phyloP scores from a whole-genome alignment of 495 filamentous ascomycete species.

The Podospora anserina region DNA sequence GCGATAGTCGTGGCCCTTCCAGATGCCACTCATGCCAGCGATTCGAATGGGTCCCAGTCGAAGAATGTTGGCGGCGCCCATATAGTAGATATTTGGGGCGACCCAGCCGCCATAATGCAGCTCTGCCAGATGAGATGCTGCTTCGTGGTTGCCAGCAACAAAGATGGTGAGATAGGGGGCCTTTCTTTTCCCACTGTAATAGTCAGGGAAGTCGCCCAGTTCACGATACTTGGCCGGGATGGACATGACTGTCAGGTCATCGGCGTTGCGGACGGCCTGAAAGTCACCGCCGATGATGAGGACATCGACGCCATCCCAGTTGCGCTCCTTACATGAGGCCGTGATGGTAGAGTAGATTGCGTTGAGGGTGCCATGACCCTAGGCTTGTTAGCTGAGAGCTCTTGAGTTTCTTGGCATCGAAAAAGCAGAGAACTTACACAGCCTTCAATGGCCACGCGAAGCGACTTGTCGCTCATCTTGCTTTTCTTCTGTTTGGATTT shows the following conservation, averaged over 20 bases:
- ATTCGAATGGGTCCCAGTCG: slow-evolving; percentile 80
- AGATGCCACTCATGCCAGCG: slow-evolving; percentile 88
- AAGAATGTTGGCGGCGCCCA: slow-evolving; percentile 86
- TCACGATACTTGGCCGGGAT: slow-evolving; percentile 78
- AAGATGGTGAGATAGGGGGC: slow-evolving; percentile 91
- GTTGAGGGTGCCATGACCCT: slow-evolving; percentile 89
- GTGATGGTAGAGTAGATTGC: slow-evolving; percentile 80
- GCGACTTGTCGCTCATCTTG: slow-evolving; percentile 8
- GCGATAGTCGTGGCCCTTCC: slow-evolving; percentile 79
- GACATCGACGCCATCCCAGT: slow-evolving; percentile 75
- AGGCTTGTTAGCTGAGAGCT: slow-evolving; percentile 22
- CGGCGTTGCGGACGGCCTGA: slow-evolving; percentile 79
- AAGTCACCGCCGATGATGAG: slow-evolving; percentile 91
- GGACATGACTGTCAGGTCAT: slow-evolving; percentile 82
- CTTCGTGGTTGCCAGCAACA: slow-evolving; percentile 92
- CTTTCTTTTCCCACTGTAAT: slow-evolving; percentile 72
- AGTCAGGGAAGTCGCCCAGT: slow-evolving; percentile 86
- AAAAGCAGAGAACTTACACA: slow-evolving; percentile 58
- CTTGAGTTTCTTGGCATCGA: background rate
- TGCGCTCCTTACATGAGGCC: slow-evolving; percentile 56
- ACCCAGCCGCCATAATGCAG: slow-evolving; percentile 97
- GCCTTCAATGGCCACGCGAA: slow-evolving; percentile 66
- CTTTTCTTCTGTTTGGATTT: background rate
- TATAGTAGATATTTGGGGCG: slow-evolving; percentile 92
- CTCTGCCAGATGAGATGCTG: slow-evolving; percentile 79